Base-by-base conservation (phyloP, 73 alveolate species). In the Diophrys appendiculata region DNA sequence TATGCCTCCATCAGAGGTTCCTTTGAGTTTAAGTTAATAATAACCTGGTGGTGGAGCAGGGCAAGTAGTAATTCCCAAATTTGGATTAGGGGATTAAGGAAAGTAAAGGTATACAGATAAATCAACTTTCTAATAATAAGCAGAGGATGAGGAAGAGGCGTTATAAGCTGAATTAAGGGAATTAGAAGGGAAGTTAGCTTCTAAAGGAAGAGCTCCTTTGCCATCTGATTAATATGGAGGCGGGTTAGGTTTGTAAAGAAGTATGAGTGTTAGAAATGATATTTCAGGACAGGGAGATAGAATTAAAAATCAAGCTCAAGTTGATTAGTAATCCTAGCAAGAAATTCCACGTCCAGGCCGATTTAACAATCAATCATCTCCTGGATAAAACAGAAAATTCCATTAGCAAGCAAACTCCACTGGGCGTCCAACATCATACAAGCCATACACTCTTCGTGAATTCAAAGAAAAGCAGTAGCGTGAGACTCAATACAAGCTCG, bases 391-490 rank as follows among this genome's bases (percentile, higher is more conserved):
- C 18, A 5, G 60, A 43, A 43, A 43, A 18, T 43, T 43, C 18
- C 18, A 43, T 11, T 43, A 43, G 18, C 18, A 43, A 18, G 60
- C 60, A 43, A 5, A 43, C 5, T 43, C 60, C 18, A 43, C 60
- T 43, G 81, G 91, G n/a, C 25, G 65, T 1, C 31, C 74, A 11
- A 32, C 81, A 35, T 33, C 69, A 28, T 96, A 89, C 84, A 88
- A 92, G 77, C 98, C 98, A 0, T 93, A 96, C 74, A 81, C 98
- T n/a, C 78, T 92, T 65, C 89, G 94, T 81, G 99, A 96, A 74
- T 96, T 90, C 77, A 93, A 96, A 80, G 91, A 87, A 78, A 84
- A 87, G 88, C 78, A 93, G 73, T 68, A 90, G 76, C 88, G 92
- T 24, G 90, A 89, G 18, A 56, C 78, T 52, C 33, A 5, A 22